Percentiles rank a stretch among this genome's conserved stretches.
Evolutionary conservation across 495 filamentous ascomycete genomes (phyloP).

Genomic region (Neurospora sp.): DNA sequence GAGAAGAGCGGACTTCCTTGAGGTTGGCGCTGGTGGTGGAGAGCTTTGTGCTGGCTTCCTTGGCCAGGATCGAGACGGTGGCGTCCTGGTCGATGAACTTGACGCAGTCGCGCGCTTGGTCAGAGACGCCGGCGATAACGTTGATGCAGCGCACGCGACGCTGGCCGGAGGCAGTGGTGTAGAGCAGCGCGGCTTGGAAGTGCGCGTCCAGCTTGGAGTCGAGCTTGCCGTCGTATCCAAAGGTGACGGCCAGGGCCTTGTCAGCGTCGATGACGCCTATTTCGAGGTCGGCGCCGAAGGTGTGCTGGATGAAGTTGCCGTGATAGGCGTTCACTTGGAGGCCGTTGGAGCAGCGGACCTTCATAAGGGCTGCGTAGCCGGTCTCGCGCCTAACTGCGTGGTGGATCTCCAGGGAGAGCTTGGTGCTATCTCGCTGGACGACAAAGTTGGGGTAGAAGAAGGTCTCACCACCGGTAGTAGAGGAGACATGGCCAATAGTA

Average conservation of each 20-base stretch:
- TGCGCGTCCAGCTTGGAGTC: constrained; percentile 94
- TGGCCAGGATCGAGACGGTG: constrained; percentile 75
- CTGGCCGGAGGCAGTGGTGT: constrained; percentile 85
- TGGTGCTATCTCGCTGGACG: constrained; percentile 69
- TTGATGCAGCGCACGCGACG: constrained; percentile 89
- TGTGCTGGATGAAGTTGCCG: constrained; percentile 92
- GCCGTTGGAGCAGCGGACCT: constrained; percentile 94
- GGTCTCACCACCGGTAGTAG: constrained; percentile 79
- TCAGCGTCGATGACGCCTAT: constrained; percentile 89
- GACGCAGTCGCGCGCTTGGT: constrained; percentile 73
- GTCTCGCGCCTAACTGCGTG: constrained; percentile 88
- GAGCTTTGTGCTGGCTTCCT: constrained; percentile 81
- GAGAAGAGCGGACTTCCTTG: constrained; percentile 73
- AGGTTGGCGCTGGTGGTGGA: constrained; percentile 56
- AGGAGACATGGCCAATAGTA: constrained; percentile 72
- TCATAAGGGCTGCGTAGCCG: constrained; percentile 95
- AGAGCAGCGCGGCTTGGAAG: constrained; percentile 91
- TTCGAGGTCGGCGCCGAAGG: constrained; percentile 89
- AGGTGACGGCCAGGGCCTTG: constrained; percentile 84
- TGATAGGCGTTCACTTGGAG: constrained; percentile 89
- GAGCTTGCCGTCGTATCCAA: constrained; percentile 94
- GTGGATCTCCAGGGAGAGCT: constrained; percentile 74
- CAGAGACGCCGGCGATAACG: constrained; percentile 81
- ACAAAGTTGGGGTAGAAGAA: constrained; percentile 97
- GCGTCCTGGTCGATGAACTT: constrained; percentile 93